These are phyloP conservation scores for Dovyalis caffra DNA, from an alignment of 345 rosid species.

Conservation along the genomic window DNA sequence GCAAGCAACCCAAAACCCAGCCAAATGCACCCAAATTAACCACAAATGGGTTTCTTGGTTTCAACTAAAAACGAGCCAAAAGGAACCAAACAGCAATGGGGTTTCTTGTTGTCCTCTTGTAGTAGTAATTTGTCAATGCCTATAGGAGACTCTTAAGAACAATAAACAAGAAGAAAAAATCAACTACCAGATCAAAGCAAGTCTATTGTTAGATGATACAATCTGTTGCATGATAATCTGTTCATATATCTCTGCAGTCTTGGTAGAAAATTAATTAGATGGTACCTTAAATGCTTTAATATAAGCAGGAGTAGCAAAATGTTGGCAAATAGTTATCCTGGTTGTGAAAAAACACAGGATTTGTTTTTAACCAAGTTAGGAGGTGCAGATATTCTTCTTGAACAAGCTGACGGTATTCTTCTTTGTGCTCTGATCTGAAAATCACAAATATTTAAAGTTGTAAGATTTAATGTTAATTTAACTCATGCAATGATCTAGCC, in stretches of 20 bases:
- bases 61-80: constrained; percentile 14
- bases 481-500: neutral
- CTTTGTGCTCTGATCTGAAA: neutral
- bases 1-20: neutral
- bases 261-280: neutral
- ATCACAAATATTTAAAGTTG: neutral
- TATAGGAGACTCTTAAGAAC: constrained; percentile 15
- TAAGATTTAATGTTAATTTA: neutral
- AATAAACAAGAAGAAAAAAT: constrained; percentile 20
- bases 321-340: neutral
- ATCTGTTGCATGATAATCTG: neutral
- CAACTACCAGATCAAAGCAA: neutral
- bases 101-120: constrained; percentile 21
- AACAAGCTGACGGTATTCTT: neutral
- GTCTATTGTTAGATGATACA: neutral
- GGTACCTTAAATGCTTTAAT: neutral
- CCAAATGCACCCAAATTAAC: neutral
- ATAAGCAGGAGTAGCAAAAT: neutral
- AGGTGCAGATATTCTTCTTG: neutral
- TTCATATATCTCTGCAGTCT: neutral
- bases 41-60: constrained; percentile 1
- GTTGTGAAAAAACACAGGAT: neutral
- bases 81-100: constrained; percentile 21
- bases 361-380: neutral
- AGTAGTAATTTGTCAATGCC: constrained; percentile 14